These are phyloP conservation scores for Psidium guajava DNA, from an alignment of 345 rosid genomes.

Conservation along the genomic window DNA sequence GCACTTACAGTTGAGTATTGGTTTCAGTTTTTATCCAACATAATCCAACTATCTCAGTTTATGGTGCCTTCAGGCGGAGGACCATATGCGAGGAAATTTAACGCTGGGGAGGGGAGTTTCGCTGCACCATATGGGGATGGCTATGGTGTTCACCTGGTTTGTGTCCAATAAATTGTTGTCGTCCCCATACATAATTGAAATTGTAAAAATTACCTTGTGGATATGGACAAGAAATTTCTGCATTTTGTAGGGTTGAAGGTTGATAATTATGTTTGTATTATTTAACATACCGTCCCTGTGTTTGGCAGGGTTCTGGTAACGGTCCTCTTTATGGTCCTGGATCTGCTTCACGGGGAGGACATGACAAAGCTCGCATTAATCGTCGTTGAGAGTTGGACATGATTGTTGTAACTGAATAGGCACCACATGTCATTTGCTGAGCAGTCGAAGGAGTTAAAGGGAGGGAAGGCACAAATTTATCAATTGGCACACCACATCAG, in stretches of 20 bases:
- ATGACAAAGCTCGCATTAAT: constrained; percentile 44
- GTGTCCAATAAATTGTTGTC: not conserved
- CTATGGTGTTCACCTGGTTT: constrained; percentile 57
- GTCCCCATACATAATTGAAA: not conserved
- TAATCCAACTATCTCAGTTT: not conserved
- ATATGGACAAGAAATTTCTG: not conserved
- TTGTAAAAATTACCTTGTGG: not conserved
- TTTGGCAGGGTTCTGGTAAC: constrained; percentile 57
- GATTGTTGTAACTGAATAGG: not conserved
- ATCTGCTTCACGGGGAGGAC: constrained; percentile 50
- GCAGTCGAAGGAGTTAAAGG: not conserved
- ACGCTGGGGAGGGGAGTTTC: constrained; percentile 36
- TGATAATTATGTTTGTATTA: not conserved
- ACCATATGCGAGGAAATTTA: constrained; percentile 53
- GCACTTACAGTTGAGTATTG: not conserved
- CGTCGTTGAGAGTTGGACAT: constrained; percentile 41
- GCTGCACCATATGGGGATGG: constrained; percentile 60
- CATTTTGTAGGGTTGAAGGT: not conserved
- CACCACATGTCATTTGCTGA: not conserved
- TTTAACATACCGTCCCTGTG: constrained; percentile 1
- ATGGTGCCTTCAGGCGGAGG: constrained; percentile 39
- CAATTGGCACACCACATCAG: constrained; percentile 17
- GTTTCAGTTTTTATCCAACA: not conserved
- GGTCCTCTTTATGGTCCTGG: constrained; percentile 56
- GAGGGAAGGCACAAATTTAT: constrained; percentile 19